Evolutionary conservation across 2,329 filamentous ascomycete genomes (phyloP).

Genomic region (Malbranchea cinnamomea): DNA sequence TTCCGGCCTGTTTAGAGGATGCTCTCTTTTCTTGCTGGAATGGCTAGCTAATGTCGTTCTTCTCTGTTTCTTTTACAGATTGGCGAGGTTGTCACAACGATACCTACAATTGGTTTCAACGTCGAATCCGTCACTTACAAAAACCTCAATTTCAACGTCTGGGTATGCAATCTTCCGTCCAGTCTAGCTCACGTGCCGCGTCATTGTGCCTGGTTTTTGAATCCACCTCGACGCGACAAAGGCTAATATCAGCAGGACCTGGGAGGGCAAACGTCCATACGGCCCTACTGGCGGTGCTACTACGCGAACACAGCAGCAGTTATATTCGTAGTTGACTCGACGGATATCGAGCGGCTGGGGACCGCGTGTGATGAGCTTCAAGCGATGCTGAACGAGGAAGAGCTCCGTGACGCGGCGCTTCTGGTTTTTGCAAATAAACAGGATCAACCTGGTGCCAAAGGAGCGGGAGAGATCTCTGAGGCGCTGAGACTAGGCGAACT

Average conservation of each 20-base stretch:
- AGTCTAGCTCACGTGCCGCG: slow-evolving; percentile 1
- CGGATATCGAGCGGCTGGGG: slow-evolving; percentile 86
- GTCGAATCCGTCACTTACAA: slow-evolving; percentile 98
- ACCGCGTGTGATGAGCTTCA: slow-evolving; percentile 86
- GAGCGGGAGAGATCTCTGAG: slow-evolving; percentile 91
- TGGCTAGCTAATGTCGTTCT: not conserved
- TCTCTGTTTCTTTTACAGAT: slow-evolving; percentile 43
- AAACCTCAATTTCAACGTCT: slow-evolving; percentile 97
- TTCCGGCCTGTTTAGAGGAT: not conserved
- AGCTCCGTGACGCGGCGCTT: slow-evolving; percentile 80
- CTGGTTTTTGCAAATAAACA: slow-evolving; percentile 99
- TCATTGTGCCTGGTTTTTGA: not conserved
- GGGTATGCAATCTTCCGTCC: slow-evolving; percentile 45
- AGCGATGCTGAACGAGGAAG: slow-evolving; percentile 94
- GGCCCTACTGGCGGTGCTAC: slow-evolving; percentile 98
- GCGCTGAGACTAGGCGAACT: slow-evolving; percentile 79
- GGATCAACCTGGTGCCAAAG: slow-evolving; percentile 92
- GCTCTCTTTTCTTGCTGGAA: not conserved
- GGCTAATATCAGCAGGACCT: slow-evolving; percentile 50
- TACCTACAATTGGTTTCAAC: slow-evolving; percentile 98
- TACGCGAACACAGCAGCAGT: slow-evolving; percentile 97
- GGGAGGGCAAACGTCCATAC: slow-evolving; percentile 94
- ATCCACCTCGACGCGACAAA: not conserved
- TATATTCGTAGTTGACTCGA: slow-evolving; percentile 96
- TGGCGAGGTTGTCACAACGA: slow-evolving; percentile 95